Evolutionary conservation across 352 stramenopile species (phyloP), one percentile per base, ranked within the genome.

Genomic region (Phytophthora aleatoria): DNA sequence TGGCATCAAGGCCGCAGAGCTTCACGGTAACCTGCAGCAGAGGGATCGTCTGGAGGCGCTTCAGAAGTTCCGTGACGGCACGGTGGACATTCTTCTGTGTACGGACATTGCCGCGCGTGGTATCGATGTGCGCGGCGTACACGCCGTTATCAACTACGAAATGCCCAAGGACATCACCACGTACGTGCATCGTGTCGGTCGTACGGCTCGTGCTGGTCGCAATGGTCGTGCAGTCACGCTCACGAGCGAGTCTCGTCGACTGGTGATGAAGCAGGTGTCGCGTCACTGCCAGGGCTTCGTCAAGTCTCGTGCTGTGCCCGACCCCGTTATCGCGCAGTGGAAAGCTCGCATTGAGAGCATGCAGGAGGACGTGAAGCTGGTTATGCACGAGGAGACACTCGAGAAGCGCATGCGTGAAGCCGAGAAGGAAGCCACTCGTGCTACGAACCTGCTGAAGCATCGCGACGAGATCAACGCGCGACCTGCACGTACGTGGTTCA

Each of bases 101-200:
- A 99, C 98, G 2, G 98, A 99, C 69, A 86, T 99, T 44, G 97
- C 97, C n/a, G 97, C 97, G 6, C 92, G 98, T 74, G 98, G 98
- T 61, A 93, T 99, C 38, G 97, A 99, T 80, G 97, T 99, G 59
- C 84, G 95, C 60, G 94, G 94, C 31, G 97, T 99, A 10, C 83
- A 99, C 64, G 95, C 95, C 16, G 98, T 99, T 3, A 98, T 99
- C 73, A 99, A 99, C 82, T 99, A 99, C 81, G 97, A 99, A 73
- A 99, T 99, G 97, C 98, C 98, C 1, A 96, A 97, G 69, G 90
- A 99, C 61, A 87, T 99, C 11, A 97, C 94, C 36, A 99, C 95
- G 1, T 99, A 99, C 72, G 97, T 99, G 20, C 98, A 99, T 80
- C 90, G 98, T 53, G 98, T 99, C 48, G 98, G 98, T 38, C 91